These are phyloP conservation scores for Pogostemon cablin DNA, from an alignment of 257 asterid species.

Conservation along the genomic window DNA sequence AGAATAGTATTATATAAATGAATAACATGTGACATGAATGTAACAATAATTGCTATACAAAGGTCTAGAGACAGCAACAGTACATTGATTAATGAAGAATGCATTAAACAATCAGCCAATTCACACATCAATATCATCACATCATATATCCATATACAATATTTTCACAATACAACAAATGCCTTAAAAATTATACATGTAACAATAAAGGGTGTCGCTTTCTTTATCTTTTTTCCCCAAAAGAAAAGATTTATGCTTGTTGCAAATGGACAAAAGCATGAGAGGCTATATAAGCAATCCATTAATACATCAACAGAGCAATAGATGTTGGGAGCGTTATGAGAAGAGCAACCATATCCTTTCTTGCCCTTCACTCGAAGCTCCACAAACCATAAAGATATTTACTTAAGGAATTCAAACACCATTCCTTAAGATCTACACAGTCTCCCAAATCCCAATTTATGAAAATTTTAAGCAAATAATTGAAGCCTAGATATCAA, in stretches of 20 bases:
- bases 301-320: conserved; percentile 23
- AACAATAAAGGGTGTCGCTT: too few relatives aligned
- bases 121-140: too few relatives aligned
- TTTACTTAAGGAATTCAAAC: too few relatives aligned
- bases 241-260: conserved; percentile 27
- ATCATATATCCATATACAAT: neutral
- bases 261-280: conserved; percentile 20
- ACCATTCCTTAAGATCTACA: too few relatives aligned
- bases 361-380: conserved; percentile 41
- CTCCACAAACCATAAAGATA: conserved; percentile 25
- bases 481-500: neutral
- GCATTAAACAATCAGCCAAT: neutral
- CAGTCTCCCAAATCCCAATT: neutral
- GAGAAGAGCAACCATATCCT: conserved; percentile 35
- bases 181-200: too few relatives aligned
- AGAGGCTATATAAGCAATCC: conserved; percentile 23
- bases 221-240: too few relatives aligned
- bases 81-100: neutral
- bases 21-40: neutral
- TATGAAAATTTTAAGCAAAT: neutral
- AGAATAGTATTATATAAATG: too few relatives aligned
- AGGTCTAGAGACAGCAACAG: neutral
- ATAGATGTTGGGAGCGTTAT: conserved; percentile 33
- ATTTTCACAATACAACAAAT: neutral
- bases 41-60: neutral